A percentile compares a stretch with the other conserved stretches of the same genome.
Evolutionary conservation across 129 eudicot species (phyloP).

Genomic region (Flaveria bidentis): DNA sequence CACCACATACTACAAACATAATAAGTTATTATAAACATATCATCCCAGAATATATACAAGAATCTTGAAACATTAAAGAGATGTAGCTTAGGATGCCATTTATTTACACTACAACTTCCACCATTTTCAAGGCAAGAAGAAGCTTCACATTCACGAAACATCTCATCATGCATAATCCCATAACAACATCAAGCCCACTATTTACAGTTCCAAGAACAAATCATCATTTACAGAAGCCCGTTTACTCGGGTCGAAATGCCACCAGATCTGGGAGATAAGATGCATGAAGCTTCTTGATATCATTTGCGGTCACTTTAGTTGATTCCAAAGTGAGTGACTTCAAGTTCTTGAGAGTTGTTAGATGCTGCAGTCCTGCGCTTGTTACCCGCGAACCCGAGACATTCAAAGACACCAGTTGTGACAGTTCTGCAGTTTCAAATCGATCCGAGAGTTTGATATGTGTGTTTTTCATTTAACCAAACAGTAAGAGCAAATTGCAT

Average conservation of each 20-base stretch:
- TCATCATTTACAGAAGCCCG: slow-evolving; percentile 7
- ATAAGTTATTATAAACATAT: neutral
- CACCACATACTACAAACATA: neutral
- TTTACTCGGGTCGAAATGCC: slow-evolving; percentile 73
- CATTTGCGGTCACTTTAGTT: slow-evolving; percentile 84
- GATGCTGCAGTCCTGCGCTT: slow-evolving; percentile 63
- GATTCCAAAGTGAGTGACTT: slow-evolving; percentile 85
- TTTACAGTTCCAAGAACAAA: slow-evolving; percentile 34
- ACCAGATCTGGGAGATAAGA: slow-evolving; percentile 70
- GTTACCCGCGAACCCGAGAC: slow-evolving; percentile 88
- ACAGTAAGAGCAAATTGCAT: neutral
- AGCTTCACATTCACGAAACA: slow-evolving; percentile 32
- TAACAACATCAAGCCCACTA: neutral
- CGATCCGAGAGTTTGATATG: neutral
- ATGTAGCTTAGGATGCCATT: slow-evolving; percentile 23
- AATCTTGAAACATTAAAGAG: neutral
- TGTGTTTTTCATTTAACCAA: neutral
- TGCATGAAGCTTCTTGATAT: slow-evolving; percentile 80
- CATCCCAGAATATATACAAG: slow-evolving; percentile 27
- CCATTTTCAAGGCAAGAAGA: slow-evolving; percentile 14
- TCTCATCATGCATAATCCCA: slow-evolving; percentile 22
- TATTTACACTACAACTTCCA: slow-evolving; percentile 35
- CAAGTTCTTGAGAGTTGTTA: slow-evolving; percentile 65
- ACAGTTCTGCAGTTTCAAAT: slow-evolving; percentile 59
- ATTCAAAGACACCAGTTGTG: slow-evolving; percentile 72